phyloP scores from a whole-genome alignment of 2,329 filamentous ascomycete genomes.

The Myriosclerotinia curreyana region DNA sequence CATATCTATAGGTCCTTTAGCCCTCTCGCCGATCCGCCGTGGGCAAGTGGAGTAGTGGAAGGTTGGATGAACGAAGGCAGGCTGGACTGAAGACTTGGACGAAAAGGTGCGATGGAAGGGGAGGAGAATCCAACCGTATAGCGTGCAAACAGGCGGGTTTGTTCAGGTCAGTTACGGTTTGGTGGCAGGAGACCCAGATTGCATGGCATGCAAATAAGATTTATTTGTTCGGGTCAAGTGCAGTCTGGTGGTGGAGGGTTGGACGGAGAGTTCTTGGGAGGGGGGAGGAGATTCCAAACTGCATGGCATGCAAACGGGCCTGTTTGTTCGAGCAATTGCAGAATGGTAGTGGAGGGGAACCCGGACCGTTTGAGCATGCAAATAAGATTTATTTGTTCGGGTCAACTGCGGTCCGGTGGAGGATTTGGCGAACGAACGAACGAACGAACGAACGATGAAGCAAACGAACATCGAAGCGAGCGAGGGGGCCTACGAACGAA shows the following conservation, averaged over 20 bases:
- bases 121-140: neutral
- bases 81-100: neutral
- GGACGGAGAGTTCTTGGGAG: neutral
- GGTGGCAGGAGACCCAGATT: neutral
- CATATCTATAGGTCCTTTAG: neutral
- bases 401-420: neutral
- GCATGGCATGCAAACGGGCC: neutral
- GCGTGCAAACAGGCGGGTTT: neutral
- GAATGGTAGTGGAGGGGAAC: neutral
- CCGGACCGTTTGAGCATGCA: neutral
- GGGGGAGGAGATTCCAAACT: too few relatives aligned
- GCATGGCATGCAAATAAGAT: neutral
- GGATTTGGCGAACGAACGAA: neutral
- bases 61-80: too few relatives aligned
- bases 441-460: neutral
- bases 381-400: neutral
- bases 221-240: neutral
- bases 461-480: too few relatives aligned
- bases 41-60: too few relatives aligned
- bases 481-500: too few relatives aligned
- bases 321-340: neutral
- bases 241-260: neutral
- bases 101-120: neutral
- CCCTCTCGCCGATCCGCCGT: too few relatives aligned
- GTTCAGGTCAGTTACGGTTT: neutral